These are phyloP conservation scores for Chrysanthemum lavandulifolium DNA, from an alignment of 129 eudicot species.

Conservation along the genomic window DNA sequence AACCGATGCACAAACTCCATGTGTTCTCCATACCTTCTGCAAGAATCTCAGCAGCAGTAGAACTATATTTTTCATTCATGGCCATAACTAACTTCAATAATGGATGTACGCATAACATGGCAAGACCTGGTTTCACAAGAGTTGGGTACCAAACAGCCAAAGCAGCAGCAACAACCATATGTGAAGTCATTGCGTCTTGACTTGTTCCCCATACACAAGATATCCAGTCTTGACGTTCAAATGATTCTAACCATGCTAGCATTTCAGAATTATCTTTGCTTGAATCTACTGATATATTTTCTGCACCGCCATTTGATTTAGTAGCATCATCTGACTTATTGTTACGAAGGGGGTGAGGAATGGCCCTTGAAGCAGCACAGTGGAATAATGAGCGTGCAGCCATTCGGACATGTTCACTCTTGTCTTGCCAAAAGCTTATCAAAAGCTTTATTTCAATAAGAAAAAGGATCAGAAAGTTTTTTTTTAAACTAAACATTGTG, in stretches of 20 bases:
- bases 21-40: slow-evolving; percentile 98
- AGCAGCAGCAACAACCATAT: slow-evolving; percentile 91
- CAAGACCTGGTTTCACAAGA: slow-evolving; percentile 83
- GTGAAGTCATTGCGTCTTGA: slow-evolving; percentile 97
- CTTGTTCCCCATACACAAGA: slow-evolving; percentile 93
- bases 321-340: slow-evolving; percentile 34
- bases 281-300: slow-evolving; percentile 27
- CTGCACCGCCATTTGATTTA: slow-evolving; percentile 25
- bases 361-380: slow-evolving; percentile 96
- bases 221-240: slow-evolving; percentile 91
- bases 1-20: slow-evolving; percentile 74
- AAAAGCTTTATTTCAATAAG: slow-evolving; percentile 54
- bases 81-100: slow-evolving; percentile 86
- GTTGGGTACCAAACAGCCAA: slow-evolving; percentile 96
- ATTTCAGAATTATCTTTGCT: slow-evolving; percentile 51
- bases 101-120: slow-evolving; percentile 56
- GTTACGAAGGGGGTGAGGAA: slow-evolving; percentile 67
- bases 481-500: not conserved
- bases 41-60: slow-evolving; percentile 88
- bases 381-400: slow-evolving; percentile 97
- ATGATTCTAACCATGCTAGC: slow-evolving; percentile 87
- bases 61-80: slow-evolving; percentile 84
- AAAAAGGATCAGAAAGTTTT: not conserved
- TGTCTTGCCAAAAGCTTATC: slow-evolving; percentile 95
- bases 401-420: slow-evolving; percentile 89